These are phyloP conservation scores for Talaromyces funiculosus DNA, from an alignment of 2,329 filamentous ascomycete genomes.

Conservation along the genomic window DNA sequence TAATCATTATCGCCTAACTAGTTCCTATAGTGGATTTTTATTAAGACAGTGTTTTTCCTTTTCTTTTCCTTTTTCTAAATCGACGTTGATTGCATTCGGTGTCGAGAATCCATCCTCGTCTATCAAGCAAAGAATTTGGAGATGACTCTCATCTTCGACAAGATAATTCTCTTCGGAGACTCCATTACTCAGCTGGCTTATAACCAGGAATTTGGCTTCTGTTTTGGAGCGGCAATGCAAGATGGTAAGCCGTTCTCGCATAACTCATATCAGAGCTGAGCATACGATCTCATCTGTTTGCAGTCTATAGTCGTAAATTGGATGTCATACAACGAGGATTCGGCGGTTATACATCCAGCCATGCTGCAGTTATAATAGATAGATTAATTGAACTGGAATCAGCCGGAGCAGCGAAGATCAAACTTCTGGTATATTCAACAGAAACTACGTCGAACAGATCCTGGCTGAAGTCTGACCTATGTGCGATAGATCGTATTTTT, in stretches of 20 bases:
- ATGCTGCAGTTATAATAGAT: constrained; percentile 1
- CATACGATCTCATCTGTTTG: background rate
- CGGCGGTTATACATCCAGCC: constrained; percentile 1
- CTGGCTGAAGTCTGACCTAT: background rate
- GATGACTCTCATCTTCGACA: constrained; percentile 4
- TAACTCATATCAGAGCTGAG: background rate
- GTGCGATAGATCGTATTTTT: background rate
- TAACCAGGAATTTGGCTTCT: constrained; percentile 1
- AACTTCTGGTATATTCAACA: background rate
- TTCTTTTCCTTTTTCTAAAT: too few species aligned
- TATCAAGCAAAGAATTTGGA: background rate
- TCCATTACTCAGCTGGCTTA: constrained; percentile 6
- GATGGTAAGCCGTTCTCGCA: background rate
- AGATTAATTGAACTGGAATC: background rate
- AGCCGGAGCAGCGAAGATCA: background rate
- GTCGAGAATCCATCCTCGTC: too few species aligned
- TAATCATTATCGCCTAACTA: too few species aligned
- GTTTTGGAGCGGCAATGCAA: constrained; percentile 4
- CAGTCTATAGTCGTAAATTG: background rate
- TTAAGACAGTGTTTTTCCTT: too few species aligned
- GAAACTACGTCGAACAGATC: too few species aligned
- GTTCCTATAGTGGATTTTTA: background rate
- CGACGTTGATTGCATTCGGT: too few species aligned
- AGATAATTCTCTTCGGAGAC: constrained; percentile 1
- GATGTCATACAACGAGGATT: constrained; percentile 6